Conservation (phyloP, 192 early-diverging fungal genomes). For the Coemansia sp. region DNA sequence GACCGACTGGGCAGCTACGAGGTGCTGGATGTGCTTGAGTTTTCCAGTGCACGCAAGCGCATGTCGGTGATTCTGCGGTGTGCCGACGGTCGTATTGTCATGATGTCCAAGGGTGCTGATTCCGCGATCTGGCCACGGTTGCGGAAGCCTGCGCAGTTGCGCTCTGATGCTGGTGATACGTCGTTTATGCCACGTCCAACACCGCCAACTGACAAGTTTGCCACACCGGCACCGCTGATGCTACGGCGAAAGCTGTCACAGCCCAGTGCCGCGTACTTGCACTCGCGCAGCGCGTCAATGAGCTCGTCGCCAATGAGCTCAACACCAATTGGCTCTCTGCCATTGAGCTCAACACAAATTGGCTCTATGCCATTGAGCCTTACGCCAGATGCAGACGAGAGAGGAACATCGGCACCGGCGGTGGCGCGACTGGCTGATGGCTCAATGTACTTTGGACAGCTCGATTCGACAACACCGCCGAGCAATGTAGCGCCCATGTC, state of each 20-base stretch:
- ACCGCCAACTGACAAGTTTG: constrained; percentile 2
- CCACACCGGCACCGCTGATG: constrained; percentile 2
- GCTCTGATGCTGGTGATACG: constrained; percentile 19
- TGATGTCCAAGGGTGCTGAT: constrained; percentile 91
- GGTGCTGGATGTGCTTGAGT: constrained; percentile 78
- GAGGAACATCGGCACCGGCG: neutral
- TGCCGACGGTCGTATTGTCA: constrained; percentile 68
- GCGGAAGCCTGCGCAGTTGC: constrained; percentile 11
- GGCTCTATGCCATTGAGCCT: too few species aligned
- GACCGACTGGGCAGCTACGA: constrained; percentile 49
- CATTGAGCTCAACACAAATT: too few species aligned
- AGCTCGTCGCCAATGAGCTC: neutral
- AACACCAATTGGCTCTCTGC: too few species aligned
- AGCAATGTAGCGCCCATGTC: neutral
- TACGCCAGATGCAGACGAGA: too few species aligned
- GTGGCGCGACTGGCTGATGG: constrained; percentile 10
- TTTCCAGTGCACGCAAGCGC: constrained; percentile 82
- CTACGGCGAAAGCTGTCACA: constrained; percentile 37
- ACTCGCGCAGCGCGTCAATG: constrained; percentile 47
- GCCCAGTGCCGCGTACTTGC: constrained; percentile 43
- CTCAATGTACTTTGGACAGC: constrained; percentile 13
- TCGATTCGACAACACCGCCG: neutral
- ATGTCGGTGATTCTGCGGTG: constrained; percentile 79
- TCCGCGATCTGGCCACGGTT: constrained; percentile 76
- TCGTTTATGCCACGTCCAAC: constrained; percentile 34